Base-by-base conservation (phyloP, 257 asterid genomes). In the Petunia axillaris region DNA sequence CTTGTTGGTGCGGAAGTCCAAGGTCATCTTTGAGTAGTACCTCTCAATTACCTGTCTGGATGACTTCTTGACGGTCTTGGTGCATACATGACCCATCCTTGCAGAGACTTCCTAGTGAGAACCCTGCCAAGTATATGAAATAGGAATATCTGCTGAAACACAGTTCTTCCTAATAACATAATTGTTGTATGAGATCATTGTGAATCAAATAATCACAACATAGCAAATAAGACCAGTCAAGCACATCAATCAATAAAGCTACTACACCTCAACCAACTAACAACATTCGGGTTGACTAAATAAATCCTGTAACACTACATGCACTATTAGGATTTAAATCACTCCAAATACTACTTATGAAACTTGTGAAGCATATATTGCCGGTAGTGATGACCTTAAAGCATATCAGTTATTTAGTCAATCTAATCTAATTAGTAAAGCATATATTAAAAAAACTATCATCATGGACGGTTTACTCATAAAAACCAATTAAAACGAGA, bases 31-130 rank as follows among this genome's bases (percentile, higher is more conserved):
- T 0, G 92, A 89, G 79, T 87, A 89, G 74, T 89, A 85, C 78
- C 81, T 80, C 73, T 89, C 92, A 40, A 89, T 89, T 63, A 89
- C 88, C 78, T 84, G 91, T 38, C 92, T 79, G 3, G 92, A 89
- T 16, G 90, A 84, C 82, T 87, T 89, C 90, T 87, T 87, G 80
- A 89, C 88, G 0, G 90, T 89, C 82, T 89, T 89, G 54, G 90
- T 89, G 1, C 92, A 83, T 0, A 89, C 89, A 25, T 89, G 92
- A 48, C 92, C 92, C 92, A 89, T 89, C 78, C 81, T 79, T 10
- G 48, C 70, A 13, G 62, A 36, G 6, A 11, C 78, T 73, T 35
- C 78, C 3, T 73, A 6, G 14, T 36, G 6, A 3, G 36, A 73
- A 36, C 38, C 78, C 78, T 73, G 78, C 6, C 11, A 3, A 35